Evolutionary conservation across 2,329 filamentous ascomycete genomes (phyloP).

Genomic region (Microsporum audouinii): DNA sequence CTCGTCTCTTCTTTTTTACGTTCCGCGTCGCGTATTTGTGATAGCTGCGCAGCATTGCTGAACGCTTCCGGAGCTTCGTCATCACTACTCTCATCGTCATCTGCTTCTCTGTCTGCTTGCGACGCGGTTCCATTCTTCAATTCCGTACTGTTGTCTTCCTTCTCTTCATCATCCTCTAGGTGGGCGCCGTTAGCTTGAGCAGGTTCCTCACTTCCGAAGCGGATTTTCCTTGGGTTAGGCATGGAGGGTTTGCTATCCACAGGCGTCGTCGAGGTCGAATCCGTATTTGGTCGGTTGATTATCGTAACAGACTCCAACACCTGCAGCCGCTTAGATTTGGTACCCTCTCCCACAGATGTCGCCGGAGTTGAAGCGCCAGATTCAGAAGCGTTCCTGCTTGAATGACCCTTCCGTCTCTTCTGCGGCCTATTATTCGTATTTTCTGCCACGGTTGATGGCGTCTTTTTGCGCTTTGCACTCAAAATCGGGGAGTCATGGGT

Average conservation of each 20-base stretch:
- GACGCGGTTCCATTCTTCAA: slow-evolving; percentile 14
- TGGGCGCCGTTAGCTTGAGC: slow-evolving; percentile 9
- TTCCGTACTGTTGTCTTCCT: slow-evolving; percentile 14
- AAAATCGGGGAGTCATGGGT: slow-evolving; percentile 2
- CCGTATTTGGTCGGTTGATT: slow-evolving; percentile 2
- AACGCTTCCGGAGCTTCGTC: slow-evolving; percentile 35
- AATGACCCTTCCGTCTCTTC: slow-evolving; percentile 6
- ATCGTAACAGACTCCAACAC: slow-evolving; percentile 12
- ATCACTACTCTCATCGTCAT: slow-evolving; percentile 26
- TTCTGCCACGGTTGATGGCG: slow-evolving; percentile 8
- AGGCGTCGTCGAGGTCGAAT: slow-evolving; percentile 2
- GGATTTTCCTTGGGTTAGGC: slow-evolving; percentile 23
- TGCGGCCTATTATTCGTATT: slow-evolving; percentile 1
- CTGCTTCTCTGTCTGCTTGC: slow-evolving; percentile 10
- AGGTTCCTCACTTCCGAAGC: slow-evolving; percentile 33
- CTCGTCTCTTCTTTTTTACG: slow-evolving; percentile 28
- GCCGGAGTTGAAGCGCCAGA: not conserved
- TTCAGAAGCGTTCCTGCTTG: not conserved
- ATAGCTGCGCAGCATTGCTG: slow-evolving; percentile 30
- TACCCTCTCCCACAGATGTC: not conserved
- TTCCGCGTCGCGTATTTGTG: slow-evolving; percentile 29
- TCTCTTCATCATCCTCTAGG: slow-evolving; percentile 15
- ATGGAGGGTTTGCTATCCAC: slow-evolving; percentile 5
- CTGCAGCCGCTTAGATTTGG: slow-evolving; percentile 5
- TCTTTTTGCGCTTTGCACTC: slow-evolving; percentile 24